Evolutionary conservation across 2,329 filamentous ascomycete genomes (phyloP).

Genomic region (Akanthomyces muscarius): DNA sequence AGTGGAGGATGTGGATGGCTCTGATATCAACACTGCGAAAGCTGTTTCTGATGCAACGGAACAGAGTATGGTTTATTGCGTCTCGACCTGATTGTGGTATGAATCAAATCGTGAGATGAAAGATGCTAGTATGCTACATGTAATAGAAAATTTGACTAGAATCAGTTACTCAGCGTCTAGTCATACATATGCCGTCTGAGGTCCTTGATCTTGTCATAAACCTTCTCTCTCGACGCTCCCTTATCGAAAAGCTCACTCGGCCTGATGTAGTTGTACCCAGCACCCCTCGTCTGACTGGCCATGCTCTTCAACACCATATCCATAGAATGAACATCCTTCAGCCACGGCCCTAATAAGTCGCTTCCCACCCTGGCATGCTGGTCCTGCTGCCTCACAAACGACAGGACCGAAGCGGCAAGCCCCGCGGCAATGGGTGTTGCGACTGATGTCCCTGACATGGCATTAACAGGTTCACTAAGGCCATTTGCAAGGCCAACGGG

Average conservation of each 20-base stretch:
- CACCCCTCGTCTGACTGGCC: neutral
- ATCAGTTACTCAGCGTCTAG: neutral
- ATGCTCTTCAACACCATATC: slow-evolving; percentile 1
- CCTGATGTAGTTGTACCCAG: slow-evolving; percentile 4
- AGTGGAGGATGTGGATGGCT: neutral
- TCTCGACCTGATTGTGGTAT: neutral
- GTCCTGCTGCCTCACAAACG: slow-evolving; percentile 1
- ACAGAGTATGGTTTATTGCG: neutral
- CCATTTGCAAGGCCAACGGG: neutral
- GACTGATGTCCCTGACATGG: slow-evolving; percentile 1
- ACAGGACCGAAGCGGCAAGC: neutral
- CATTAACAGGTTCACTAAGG: neutral
- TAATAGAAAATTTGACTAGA: neutral
- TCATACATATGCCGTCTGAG: neutral
- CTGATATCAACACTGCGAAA: neutral
- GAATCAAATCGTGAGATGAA: no score
- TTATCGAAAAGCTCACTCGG: neutral
- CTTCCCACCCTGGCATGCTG: neutral
- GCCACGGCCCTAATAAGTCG: neutral
- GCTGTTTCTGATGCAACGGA: neutral
- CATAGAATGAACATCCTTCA: neutral
- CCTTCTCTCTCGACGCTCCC: neutral
- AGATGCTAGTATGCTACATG: no score
- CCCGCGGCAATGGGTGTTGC: slow-evolving; percentile 9
- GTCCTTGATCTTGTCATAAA: slow-evolving; percentile 6